phyloP scores from a whole-genome alignment of 1,139 yeast species.

The Sugiyamaella novakii region DNA sequence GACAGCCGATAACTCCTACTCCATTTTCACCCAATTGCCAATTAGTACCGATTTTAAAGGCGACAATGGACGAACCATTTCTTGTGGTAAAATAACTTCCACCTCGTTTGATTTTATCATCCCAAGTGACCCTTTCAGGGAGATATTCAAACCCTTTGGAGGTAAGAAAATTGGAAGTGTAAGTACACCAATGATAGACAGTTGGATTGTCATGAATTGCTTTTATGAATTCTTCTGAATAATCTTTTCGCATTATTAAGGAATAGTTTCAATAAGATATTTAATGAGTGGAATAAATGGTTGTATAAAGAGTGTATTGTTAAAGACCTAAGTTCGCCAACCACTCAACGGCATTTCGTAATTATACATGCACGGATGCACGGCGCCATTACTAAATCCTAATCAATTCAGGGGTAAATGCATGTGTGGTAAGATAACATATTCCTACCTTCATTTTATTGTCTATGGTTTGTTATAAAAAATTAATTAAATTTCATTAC shows the following conservation, averaged over 20 bases:
- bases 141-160: constrained; percentile 61
- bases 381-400: no score
- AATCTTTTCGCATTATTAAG: constrained; percentile 21
- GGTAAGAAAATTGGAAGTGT: constrained; percentile 45
- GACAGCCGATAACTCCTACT: constrained; percentile 82
- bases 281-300: no score
- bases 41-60: constrained; percentile 68
- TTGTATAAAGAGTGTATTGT: no score
- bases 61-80: constrained; percentile 79
- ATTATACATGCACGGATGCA: no score
- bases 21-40: constrained; percentile 71
- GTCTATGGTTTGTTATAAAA: no score
- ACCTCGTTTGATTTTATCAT: constrained; percentile 48
- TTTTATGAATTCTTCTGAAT: constrained; percentile 61
- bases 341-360: no score
- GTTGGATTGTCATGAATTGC: constrained; percentile 86
- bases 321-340: no score
- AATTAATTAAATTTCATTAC: no score
- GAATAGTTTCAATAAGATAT: no score
- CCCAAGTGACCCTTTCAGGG: constrained; percentile 72
- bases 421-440: no score
- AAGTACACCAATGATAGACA: constrained; percentile 83
- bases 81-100: constrained; percentile 73
- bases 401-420: no score
- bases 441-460: no score